Conservation (phyloP, 257 asterid genomes). For the Anisodus tanguticus region DNA sequence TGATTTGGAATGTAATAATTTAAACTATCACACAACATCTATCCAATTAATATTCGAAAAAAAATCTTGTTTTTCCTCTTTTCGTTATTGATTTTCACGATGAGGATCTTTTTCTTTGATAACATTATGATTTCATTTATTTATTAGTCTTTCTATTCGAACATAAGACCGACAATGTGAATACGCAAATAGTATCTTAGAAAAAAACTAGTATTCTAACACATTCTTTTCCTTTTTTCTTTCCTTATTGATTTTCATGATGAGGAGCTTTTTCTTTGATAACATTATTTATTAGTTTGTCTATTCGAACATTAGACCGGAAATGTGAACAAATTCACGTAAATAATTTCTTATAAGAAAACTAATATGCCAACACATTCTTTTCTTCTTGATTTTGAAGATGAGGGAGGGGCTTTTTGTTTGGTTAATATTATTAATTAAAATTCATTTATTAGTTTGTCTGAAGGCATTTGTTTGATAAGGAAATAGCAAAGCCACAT, state of each 20-base stretch:
- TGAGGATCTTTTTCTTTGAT: neutral
- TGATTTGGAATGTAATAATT: neutral
- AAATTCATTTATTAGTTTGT: slow-evolving; percentile 17
- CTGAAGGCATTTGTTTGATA: slow-evolving; percentile 28
- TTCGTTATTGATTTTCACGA: neutral
- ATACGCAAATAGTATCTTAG: neutral
- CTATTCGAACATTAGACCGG: no score
- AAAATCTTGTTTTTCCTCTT: neutral
- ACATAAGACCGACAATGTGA: neutral
- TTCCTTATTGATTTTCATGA: neutral
- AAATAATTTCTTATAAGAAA: neutral
- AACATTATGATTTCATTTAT: no score
- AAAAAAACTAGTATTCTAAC: no score
- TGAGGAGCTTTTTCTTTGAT: neutral
- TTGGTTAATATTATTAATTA: neutral
- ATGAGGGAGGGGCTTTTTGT: neutral
- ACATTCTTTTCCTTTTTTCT: neutral
- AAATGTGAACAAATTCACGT: neutral
- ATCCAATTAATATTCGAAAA: no score
- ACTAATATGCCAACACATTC: neutral
- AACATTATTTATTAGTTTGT: no score
- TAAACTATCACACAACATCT: neutral
- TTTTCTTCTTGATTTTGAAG: neutral
- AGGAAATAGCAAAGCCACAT: slow-evolving; percentile 31
- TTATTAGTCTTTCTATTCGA: no score